Evolutionary conservation across 495 filamentous ascomycete genomes (phyloP), one percentile per base, ranked within the genome.

Genomic region (Chaetomium cochliodes): DNA sequence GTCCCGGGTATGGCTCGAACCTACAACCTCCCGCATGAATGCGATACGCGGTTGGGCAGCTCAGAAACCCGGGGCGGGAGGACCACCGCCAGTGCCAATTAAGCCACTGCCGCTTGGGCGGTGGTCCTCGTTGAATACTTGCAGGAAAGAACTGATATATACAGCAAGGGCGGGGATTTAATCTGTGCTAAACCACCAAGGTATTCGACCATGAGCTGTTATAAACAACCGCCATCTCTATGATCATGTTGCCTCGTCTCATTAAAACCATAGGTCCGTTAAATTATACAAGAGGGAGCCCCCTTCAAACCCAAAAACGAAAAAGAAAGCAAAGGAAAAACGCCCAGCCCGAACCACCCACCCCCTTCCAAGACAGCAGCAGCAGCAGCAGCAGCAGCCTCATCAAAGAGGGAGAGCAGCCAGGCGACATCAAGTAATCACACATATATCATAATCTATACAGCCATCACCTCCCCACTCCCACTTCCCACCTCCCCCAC

Each of bases 401-500:
- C 7, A 6, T 11, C 25, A 53, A 15, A 23, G 5, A 26, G 30
- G 30, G 30, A 33, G 30, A 33, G 30, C 30, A 37, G 33, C 5
- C 33, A 37, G 33, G 9, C 30, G 8, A 33, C 25, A 33, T 37
- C 18, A 39, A 56, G 18, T 39, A 12, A 56, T 56, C 41, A 52
- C 49, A 41, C 33, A 56, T 41, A 56, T 41, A 56, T 56, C 53
- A 23, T 56, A 41, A 56, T 56, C 25, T 56, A 56, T 56, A 50
- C 58, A 61, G 37, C 23, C n/a, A n/a, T n/a, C n/a, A n/a, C n/a
- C n/a, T n/a, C n/a, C 22, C 37, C 44, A 12, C 5, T 13, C 33
- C 28, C 49, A 15, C 0, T 22, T 28, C 18, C 9, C 20, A 23
- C 11, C 13, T 23, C 33, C 46, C 18, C 9, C 20, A 23, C 11